A percentile compares a stretch with the other conserved stretches of the same genome.
These are phyloP conservation scores for Hysterium pulicare DNA, from an alignment of 2,329 filamentous ascomycete species.

Conservation along the genomic window DNA sequence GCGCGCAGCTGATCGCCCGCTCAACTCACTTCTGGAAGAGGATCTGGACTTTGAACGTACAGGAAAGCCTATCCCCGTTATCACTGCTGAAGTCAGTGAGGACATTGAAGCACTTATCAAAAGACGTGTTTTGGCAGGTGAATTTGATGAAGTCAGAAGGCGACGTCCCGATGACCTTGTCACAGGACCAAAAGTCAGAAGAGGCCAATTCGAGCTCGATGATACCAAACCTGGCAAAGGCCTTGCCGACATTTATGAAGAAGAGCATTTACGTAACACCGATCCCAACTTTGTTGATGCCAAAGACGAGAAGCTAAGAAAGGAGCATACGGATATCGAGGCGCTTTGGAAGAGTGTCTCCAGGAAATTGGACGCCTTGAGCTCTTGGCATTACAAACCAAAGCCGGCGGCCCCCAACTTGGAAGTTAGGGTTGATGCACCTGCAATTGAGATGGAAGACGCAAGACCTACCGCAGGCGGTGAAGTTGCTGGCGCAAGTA, in stretches of 20 bases:
- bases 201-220: slow-evolving; percentile 76
- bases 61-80: slow-evolving; percentile 90
- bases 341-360: slow-evolving; percentile 78
- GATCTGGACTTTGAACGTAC: slow-evolving; percentile 94
- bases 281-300: slow-evolving; percentile 80
- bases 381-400: slow-evolving; percentile 93
- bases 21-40: slow-evolving; percentile 91
- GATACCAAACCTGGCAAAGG: slow-evolving; percentile 85
- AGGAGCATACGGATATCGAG: slow-evolving; percentile 80
- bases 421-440: slow-evolving; percentile 83
- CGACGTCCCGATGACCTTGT: slow-evolving; percentile 72
- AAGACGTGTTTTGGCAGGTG: slow-evolving; percentile 79
- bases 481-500: slow-evolving; percentile 65
- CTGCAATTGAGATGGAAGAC: slow-evolving; percentile 93
- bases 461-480: slow-evolving; percentile 80
- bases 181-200: slow-evolving; percentile 58
- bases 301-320: slow-evolving; percentile 75
- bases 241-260: slow-evolving; percentile 89
- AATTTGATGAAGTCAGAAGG: slow-evolving; percentile 88
- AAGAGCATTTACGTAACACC: slow-evolving; percentile 75
- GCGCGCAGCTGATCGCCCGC: slow-evolving; percentile 71
- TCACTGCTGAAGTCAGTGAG: slow-evolving; percentile 87
- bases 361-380: slow-evolving; percentile 79
- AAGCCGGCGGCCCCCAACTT: slow-evolving; percentile 78
- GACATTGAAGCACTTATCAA: slow-evolving; percentile 93